These are phyloP conservation scores for Hericium coralloides DNA, from an alignment of 768 basidiomycete species.

Conservation along the genomic window DNA sequence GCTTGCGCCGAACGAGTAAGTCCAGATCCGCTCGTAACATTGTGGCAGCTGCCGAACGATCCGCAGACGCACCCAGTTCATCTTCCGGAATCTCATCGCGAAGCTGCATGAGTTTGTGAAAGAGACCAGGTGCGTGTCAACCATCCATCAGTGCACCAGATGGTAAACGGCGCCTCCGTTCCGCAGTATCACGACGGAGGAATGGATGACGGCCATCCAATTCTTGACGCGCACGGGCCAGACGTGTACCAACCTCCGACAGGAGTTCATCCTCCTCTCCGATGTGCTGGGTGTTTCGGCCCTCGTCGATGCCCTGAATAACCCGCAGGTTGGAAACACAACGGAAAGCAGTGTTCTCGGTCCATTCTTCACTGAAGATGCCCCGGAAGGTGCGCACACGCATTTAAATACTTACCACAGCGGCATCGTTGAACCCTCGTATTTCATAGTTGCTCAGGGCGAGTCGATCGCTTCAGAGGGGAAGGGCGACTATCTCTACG, in stretches of 20 bases:
- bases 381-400: slow-evolving; percentile 47
- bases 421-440: not conserved
- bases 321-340: slow-evolving; percentile 48
- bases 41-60: slow-evolving; percentile 8
- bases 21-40: not conserved
- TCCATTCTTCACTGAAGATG: slow-evolving; percentile 76
- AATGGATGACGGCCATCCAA: slow-evolving; percentile 76
- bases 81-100: slow-evolving; percentile 42
- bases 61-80: slow-evolving; percentile 35
- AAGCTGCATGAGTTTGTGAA: slow-evolving; percentile 70
- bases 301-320: slow-evolving; percentile 68
- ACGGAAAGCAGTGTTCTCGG: slow-evolving; percentile 76
- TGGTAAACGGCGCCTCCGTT: slow-evolving; percentile 40
- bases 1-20: slow-evolving; percentile 24
- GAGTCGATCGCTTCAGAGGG: slow-evolving; percentile 81
- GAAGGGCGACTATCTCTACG: slow-evolving; percentile 78
- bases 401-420: not conserved
- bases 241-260: slow-evolving; percentile 51
- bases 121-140: slow-evolving; percentile 46
- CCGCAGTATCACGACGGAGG: slow-evolving; percentile 60
- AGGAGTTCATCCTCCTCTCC: slow-evolving; percentile 81
- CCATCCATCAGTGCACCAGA: slow-evolving; percentile 58
- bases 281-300: slow-evolving; percentile 73
- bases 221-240: slow-evolving; percentile 74
- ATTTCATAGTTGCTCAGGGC: slow-evolving; percentile 46